Conservation (phyloP, 495 filamentous ascomycete genomes). For the Pseudevernia furfuracea region DNA sequence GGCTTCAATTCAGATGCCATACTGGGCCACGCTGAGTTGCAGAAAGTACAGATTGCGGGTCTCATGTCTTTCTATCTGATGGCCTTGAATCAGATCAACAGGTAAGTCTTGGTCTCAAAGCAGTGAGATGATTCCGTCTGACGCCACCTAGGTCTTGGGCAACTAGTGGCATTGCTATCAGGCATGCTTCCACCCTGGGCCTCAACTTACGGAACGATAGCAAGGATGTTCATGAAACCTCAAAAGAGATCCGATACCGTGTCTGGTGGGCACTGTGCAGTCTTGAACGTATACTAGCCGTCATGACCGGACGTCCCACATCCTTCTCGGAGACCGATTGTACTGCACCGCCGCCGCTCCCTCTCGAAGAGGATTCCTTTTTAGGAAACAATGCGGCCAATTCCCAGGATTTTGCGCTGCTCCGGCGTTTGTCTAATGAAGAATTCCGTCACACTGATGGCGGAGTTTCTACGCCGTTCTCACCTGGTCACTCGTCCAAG, state of each 20-base stretch:
- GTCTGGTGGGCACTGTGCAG: slow-evolving; percentile 61
- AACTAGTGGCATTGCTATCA: slow-evolving; percentile 52
- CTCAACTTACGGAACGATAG: slow-evolving; percentile 57
- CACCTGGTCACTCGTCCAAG: slow-evolving; percentile 15
- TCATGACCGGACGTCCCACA: slow-evolving; percentile 60
- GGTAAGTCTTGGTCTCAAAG: slow-evolving; percentile 37
- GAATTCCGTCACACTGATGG: slow-evolving; percentile 16
- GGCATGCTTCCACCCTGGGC: slow-evolving; percentile 53
- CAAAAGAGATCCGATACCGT: slow-evolving; percentile 56
- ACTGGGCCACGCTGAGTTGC: slow-evolving; percentile 52
- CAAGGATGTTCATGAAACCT: slow-evolving; percentile 39
- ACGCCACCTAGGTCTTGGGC: slow-evolving; percentile 50
- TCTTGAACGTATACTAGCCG: slow-evolving; percentile 52
- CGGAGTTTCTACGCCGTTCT: slow-evolving; percentile 14
- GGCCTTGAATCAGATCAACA: slow-evolving; percentile 53
- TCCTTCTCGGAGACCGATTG: slow-evolving; percentile 52
- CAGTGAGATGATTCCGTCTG: background rate
- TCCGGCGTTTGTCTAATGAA: slow-evolving; percentile 17
- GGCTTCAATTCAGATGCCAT: slow-evolving; percentile 47
- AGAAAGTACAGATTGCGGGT: slow-evolving; percentile 54
- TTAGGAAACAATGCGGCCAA: background rate
- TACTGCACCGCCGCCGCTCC: slow-evolving; percentile 52
- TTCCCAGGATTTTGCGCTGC: background rate
- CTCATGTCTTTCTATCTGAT: slow-evolving; percentile 57
- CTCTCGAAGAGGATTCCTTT: slow-evolving; percentile 48